phyloP scores from a whole-genome alignment of 2,329 filamentous ascomycete genomes.

The Shiraia bambusicola region DNA sequence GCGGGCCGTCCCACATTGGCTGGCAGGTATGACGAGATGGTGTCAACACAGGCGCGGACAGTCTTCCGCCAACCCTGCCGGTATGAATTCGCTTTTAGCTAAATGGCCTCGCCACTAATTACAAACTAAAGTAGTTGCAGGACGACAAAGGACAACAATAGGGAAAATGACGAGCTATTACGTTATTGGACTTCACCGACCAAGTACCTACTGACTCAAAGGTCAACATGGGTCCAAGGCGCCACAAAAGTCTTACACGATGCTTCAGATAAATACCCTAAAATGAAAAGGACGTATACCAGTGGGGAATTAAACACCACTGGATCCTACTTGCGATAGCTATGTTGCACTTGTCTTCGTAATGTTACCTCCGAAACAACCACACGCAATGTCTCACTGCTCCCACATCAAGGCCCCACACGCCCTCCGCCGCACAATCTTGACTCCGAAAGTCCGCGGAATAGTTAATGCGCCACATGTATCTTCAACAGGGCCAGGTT shows the following conservation, averaged over 20 bases:
- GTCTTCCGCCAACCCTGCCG: slow-evolving; percentile 2
- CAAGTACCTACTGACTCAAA: too few species aligned
- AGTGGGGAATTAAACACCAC: too few species aligned
- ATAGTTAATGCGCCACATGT: slow-evolving; percentile 12
- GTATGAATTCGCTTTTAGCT: neutral
- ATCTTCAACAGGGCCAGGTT: neutral
- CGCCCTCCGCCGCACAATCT: neutral
- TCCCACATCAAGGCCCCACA: neutral
- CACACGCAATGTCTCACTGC: neutral
- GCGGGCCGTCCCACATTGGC: slow-evolving; percentile 13
- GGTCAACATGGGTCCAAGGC: too few species aligned
- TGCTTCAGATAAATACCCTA: too few species aligned
- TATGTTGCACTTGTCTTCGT: neutral
- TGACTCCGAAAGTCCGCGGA: neutral
- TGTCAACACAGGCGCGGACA: slow-evolving; percentile 4
- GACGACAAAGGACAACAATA: neutral
- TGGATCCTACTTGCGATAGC: neutral
- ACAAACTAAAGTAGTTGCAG: neutral
- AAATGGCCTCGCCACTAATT: neutral
- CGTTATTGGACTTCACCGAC: too few species aligned
- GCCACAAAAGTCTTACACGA: too few species aligned
- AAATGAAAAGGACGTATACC: too few species aligned
- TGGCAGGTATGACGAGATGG: slow-evolving; percentile 3
- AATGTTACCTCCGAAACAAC: neutral
- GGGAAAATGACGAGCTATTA: too few species aligned